Evolutionary conservation across 2,329 filamentous ascomycete genomes (phyloP), one percentile per base, ranked within the genome.

Genomic region (Fonsecaea multimorphosa): DNA sequence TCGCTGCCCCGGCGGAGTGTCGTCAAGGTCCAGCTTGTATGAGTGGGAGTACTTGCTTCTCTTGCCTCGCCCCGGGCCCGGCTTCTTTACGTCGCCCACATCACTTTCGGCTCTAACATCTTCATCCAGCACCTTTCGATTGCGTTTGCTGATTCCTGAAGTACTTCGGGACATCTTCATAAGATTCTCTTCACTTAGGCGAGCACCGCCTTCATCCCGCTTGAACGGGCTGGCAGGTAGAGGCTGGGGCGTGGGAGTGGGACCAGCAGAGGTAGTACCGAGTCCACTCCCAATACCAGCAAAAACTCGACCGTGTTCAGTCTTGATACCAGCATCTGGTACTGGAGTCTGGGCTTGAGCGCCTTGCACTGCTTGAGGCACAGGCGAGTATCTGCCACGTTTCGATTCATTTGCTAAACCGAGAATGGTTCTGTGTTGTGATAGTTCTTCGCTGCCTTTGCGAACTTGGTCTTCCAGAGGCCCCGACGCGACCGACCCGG

Each of bases 231-330:
- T 86, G 32, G 80, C 76, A 36, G 70, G 60, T n/a, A 67, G 49
- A 19, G 63, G 58, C 44, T 63, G 65, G 29, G 68, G 67, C 11
- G 67, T 64, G 14, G 71, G 65, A 14, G 80, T 78, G 36, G 82
- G 78, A 14, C 78, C 78, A 51, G 79, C 80, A 22, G 82, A 83
- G 31, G 80, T 79, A 68, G 83, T 83, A 32, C 86, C 86, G 19
- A 89, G 82, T 38, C 88, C 88, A 76, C 87, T 89, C 16, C 88
- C 93, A 71, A 98, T 92, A n/a, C 94, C 94, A 19, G 92, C 92
- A 78, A 97, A 97, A 84, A 97, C 96, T 68, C 92, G 89, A 31
- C 93, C 93, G 76, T 97, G 93, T 76, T 97, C 94, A 75, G 89
- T 96, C 82, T 97, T 97, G 74, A 97, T 96, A 51, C 91, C 91